A percentile compares a stretch with the other conserved stretches of the same genome.
These are phyloP conservation scores for Podospora pseudoanserina DNA, from an alignment of 495 filamentous ascomycete species.

Conservation along the genomic window DNA sequence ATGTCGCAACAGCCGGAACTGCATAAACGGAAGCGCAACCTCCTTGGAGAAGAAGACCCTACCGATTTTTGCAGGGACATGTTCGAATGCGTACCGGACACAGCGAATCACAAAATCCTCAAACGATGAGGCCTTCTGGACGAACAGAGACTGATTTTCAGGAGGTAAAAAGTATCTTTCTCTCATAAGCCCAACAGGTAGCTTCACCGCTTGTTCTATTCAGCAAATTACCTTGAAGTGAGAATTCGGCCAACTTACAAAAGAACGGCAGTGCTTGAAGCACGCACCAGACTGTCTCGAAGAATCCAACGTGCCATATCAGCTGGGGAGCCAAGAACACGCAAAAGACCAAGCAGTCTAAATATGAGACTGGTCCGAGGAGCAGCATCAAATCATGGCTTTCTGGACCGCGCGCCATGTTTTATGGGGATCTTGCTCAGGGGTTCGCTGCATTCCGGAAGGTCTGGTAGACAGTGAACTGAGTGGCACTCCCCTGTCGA, in stretches of 20 bases:
- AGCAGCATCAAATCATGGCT: constrained; percentile 37
- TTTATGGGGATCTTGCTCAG: not conserved
- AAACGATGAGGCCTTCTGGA: constrained; percentile 62
- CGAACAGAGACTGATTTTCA: constrained; percentile 53
- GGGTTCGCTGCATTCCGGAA: not conserved
- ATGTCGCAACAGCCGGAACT: constrained; percentile 69
- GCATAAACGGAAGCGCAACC: constrained; percentile 67
- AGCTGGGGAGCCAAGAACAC: constrained; percentile 62
- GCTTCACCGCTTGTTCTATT: constrained; percentile 45
- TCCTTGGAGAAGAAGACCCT: constrained; percentile 70
- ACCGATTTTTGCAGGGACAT: constrained; percentile 61
- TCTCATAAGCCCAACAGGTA: constrained; percentile 55
- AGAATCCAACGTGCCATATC: constrained; percentile 55
- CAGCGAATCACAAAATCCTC: constrained; percentile 71
- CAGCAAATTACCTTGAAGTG: constrained; percentile 6
- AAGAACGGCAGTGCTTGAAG: constrained; percentile 66
- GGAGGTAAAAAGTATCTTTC: constrained; percentile 53
- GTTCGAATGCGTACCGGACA: constrained; percentile 70
- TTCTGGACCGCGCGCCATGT: not conserved
- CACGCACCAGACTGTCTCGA: constrained; percentile 52
- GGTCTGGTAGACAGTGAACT: not conserved
- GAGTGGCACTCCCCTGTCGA: not conserved
- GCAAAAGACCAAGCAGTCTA: constrained; percentile 69
- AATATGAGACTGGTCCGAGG: constrained; percentile 61
- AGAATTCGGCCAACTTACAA: constrained; percentile 42